Conservation (phyloP, 2,329 filamentous ascomycete species). For the Stemphylium beticola region DNA sequence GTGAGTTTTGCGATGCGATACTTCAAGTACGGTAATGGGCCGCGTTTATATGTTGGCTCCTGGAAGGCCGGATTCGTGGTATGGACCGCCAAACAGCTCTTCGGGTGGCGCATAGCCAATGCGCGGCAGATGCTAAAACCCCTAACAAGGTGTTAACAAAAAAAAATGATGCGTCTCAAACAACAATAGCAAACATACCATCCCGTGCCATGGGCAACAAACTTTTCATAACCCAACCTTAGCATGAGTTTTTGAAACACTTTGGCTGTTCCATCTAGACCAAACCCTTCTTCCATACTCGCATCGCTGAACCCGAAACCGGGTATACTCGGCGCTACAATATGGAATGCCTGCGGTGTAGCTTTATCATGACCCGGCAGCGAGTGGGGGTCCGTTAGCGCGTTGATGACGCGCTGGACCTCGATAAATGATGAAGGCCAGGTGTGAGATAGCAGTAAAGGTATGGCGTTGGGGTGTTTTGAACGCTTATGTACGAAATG, state of each 20-base stretch:
- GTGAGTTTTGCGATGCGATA: constrained; percentile 60
- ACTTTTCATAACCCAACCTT: constrained; percentile 64
- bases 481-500: constrained; percentile 71
- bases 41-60: constrained; percentile 55
- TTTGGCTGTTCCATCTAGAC: constrained; percentile 61
- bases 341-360: constrained; percentile 61
- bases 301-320: constrained; percentile 72
- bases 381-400: constrained; percentile 61
- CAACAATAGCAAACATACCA: constrained; percentile 44
- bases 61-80: constrained; percentile 64
- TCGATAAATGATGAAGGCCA: constrained; percentile 71
- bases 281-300: constrained; percentile 57
- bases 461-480: constrained; percentile 60
- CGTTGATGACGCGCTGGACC: constrained; percentile 61
- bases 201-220: constrained; percentile 63
- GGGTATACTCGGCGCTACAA: constrained; percentile 70
- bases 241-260: constrained; percentile 66
- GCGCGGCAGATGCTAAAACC: constrained; percentile 52
- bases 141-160: constrained; percentile 29
- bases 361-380: constrained; percentile 32
- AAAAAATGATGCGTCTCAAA: not conserved
- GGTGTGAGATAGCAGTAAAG: constrained; percentile 68
- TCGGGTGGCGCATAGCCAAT: constrained; percentile 56
- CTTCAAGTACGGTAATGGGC: constrained; percentile 60
- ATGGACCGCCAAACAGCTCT: constrained; percentile 65